These are phyloP conservation scores for Musa balbisiana DNA, from an alignment of 202 grass and related monocot species.

Conservation along the genomic window DNA sequence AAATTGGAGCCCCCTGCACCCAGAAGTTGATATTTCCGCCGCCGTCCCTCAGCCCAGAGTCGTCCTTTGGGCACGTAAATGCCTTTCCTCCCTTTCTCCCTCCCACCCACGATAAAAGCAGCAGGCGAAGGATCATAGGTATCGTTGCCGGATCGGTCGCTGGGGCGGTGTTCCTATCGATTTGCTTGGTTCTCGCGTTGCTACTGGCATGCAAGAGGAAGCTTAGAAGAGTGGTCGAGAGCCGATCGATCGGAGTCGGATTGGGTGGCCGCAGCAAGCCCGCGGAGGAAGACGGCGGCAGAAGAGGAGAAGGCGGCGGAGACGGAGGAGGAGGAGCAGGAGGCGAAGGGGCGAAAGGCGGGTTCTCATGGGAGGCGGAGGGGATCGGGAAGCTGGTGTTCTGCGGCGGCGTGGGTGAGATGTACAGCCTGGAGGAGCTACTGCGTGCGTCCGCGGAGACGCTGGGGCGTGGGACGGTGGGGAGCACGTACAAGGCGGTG, in stretches of 20 bases:
- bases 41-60: slow-evolving; percentile 9
- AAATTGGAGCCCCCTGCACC: slow-evolving; percentile 28
- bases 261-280: neutral
- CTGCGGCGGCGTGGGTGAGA: slow-evolving; percentile 50
- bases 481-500: slow-evolving; percentile 85
- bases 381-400: slow-evolving; percentile 76
- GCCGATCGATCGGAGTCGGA: neutral
- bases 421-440: slow-evolving; percentile 82
- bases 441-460: slow-evolving; percentile 87
- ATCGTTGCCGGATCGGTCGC: slow-evolving; percentile 49
- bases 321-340: slow-evolving; percentile 23
- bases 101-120: slow-evolving; percentile 12
- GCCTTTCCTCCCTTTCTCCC: slow-evolving; percentile 38
- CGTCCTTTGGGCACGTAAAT: slow-evolving; percentile 2
- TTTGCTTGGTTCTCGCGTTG: slow-evolving; percentile 27
- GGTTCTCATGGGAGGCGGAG: slow-evolving; percentile 81
- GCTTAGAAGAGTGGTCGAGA: slow-evolving; percentile 16
- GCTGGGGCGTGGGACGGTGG: slow-evolving; percentile 74
- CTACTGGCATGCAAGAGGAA: slow-evolving; percentile 31
- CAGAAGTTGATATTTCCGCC: slow-evolving; percentile 5
- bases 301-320: neutral
- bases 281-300: neutral
- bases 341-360: slow-evolving; percentile 7
- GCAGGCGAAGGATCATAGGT: slow-evolving; percentile 21
- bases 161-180: slow-evolving; percentile 31